A percentile compares a stretch with the other conserved stretches of the same genome.
Conservation (phyloP, 768 basidiomycete genomes). For the Kwoniella pini region DNA sequence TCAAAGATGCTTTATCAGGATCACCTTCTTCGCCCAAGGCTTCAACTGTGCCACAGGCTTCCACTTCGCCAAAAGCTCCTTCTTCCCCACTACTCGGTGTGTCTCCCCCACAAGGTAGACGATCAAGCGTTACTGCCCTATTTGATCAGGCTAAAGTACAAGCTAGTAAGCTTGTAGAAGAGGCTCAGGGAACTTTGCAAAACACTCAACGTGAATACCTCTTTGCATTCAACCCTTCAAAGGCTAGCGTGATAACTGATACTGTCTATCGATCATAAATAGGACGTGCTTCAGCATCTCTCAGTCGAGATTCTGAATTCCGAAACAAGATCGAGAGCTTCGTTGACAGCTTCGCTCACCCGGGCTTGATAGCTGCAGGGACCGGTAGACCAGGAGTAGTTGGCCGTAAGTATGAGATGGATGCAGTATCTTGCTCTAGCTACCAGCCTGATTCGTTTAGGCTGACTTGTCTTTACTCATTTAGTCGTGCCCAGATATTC, state of each 20-base stretch:
- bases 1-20: slow-evolving; percentile 40
- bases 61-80: not conserved
- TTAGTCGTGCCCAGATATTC: slow-evolving; percentile 27
- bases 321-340: not conserved
- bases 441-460: too few relatives aligned
- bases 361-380: slow-evolving; percentile 10
- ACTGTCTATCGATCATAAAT: not conserved
- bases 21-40: slow-evolving; percentile 11
- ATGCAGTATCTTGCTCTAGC: too few relatives aligned
- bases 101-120: slow-evolving; percentile 8
- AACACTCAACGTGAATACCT: slow-evolving; percentile 18
- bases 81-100: not conserved
- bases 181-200: slow-evolving; percentile 28
- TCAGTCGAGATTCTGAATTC: slow-evolving; percentile 5
- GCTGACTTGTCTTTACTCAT: not conserved
- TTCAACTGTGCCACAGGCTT: not conserved
- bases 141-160: slow-evolving; percentile 31
- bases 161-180: slow-evolving; percentile 25
- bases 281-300: slow-evolving; percentile 20
- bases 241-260: too few relatives aligned
- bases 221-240: not conserved
- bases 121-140: slow-evolving; percentile 12
- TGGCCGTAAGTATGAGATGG: slow-evolving; percentile 4
- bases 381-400: slow-evolving; percentile 6
- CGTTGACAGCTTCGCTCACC: slow-evolving; percentile 5